Percentiles rank a stretch among this genome's conserved stretches.
These are phyloP conservation scores for Geotrichum fermentans DNA, from an alignment of 1,139 yeast species.

Conservation along the genomic window DNA sequence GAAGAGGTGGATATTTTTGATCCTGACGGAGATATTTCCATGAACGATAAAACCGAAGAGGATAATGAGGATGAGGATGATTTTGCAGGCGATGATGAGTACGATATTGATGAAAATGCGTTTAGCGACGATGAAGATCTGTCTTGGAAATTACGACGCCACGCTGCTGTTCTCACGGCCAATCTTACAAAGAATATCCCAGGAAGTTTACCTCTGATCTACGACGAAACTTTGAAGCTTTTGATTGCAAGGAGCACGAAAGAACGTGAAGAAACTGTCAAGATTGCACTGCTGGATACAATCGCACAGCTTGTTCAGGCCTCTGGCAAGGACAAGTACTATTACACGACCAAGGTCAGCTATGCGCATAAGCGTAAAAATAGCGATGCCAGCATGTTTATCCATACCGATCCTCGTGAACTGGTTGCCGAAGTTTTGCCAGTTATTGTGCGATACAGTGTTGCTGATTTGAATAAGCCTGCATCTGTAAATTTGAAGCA, in stretches of 20 bases:
- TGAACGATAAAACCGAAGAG: slow-evolving; percentile 22
- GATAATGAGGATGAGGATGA: slow-evolving; percentile 28
- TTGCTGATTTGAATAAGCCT: slow-evolving; percentile 22
- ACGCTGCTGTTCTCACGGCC: slow-evolving; percentile 47
- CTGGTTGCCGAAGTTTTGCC: slow-evolving; percentile 23
- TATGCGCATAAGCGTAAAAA: slow-evolving; percentile 34
- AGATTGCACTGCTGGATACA: slow-evolving; percentile 37
- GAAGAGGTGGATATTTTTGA: slow-evolving; percentile 41
- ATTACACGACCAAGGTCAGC: slow-evolving; percentile 26
- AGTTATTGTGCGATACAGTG: slow-evolving; percentile 26
- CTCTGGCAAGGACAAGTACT: slow-evolving; percentile 30
- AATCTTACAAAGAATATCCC: slow-evolving; percentile 42
- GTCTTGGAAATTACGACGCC: slow-evolving; percentile 65
- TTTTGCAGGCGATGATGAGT: slow-evolving; percentile 38
- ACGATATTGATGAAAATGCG: slow-evolving; percentile 44
- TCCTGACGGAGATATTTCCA: slow-evolving; percentile 15
- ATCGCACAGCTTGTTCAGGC: slow-evolving; percentile 30
- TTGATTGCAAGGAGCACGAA: slow-evolving; percentile 33
- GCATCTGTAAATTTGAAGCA: slow-evolving; percentile 23
- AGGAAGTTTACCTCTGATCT: slow-evolving; percentile 25
- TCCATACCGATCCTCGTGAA: slow-evolving; percentile 30
- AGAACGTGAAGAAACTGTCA: slow-evolving; percentile 42
- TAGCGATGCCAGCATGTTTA: slow-evolving; percentile 36
- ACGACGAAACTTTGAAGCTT: slow-evolving; percentile 28
- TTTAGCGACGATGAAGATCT: slow-evolving; percentile 54